Percentiles rank a stretch among this genome's conserved stretches.
Evolutionary conservation across 2,329 filamentous ascomycete species (phyloP).

Genomic region (Botrytis paeoniae): DNA sequence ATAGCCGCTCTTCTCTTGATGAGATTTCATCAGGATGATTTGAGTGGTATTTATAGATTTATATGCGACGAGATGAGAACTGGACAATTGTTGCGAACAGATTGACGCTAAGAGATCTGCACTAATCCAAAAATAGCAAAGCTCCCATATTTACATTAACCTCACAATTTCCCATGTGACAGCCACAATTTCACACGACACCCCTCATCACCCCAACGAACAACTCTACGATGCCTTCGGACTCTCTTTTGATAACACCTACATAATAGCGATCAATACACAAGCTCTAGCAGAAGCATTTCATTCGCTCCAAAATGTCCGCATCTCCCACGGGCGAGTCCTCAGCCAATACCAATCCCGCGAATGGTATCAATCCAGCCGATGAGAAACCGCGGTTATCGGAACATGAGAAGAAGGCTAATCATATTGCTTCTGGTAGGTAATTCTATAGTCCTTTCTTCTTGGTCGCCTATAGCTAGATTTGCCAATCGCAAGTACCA

Average conservation of each 20-base stretch:
- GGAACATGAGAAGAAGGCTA: slow-evolving; percentile 69
- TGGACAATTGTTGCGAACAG: background rate
- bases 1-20: too few species aligned
- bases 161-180: slow-evolving; percentile 14
- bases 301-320: slow-evolving; percentile 25
- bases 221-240: slow-evolving; percentile 11
- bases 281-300: slow-evolving; percentile 15
- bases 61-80: background rate
- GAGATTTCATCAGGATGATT: background rate
- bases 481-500: background rate
- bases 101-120: background rate
- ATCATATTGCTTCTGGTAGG: slow-evolving; percentile 62
- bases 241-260: slow-evolving; percentile 4
- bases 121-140: slow-evolving; percentile 9
- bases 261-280: slow-evolving; percentile 11
- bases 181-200: background rate
- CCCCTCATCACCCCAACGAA: background rate
- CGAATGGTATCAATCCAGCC: slow-evolving; percentile 27
- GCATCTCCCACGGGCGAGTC: slow-evolving; percentile 31
- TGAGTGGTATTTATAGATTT: background rate
- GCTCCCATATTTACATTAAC: background rate
- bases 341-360: slow-evolving; percentile 32
- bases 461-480: background rate
- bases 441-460: background rate
- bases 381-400: slow-evolving; percentile 62